Evolutionary conservation across 2,329 filamentous ascomycete genomes (phyloP).

Genomic region (Alternaria solani): DNA sequence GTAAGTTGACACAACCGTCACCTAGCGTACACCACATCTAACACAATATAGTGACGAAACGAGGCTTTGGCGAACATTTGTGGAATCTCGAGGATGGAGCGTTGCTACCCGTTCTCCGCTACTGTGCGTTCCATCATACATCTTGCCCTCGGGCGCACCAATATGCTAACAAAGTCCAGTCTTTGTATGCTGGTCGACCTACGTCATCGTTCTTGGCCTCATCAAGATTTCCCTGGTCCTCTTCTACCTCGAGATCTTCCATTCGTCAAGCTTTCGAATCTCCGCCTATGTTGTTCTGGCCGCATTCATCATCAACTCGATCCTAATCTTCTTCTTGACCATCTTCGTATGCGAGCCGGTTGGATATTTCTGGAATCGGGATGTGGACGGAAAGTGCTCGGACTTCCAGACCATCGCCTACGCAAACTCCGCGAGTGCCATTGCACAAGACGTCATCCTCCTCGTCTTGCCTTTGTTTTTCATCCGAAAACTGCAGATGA

Average conservation of each 20-base stretch:
- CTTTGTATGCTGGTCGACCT: slow-evolving; percentile 30
- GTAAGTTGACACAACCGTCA: slow-evolving; percentile 17
- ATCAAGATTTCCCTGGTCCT: slow-evolving; percentile 38
- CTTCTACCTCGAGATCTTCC: slow-evolving; percentile 43
- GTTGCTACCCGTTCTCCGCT: slow-evolving; percentile 18
- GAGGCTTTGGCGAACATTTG: slow-evolving; percentile 37
- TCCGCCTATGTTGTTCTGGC: slow-evolving; percentile 25
- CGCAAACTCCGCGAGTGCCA: slow-evolving; percentile 33
- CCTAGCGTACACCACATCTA: not conserved
- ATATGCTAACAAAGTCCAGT: slow-evolving; percentile 13
- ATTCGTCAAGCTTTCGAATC: slow-evolving; percentile 23
- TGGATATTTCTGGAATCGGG: slow-evolving; percentile 37
- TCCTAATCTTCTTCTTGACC: slow-evolving; percentile 27
- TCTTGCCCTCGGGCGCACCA: not conserved
- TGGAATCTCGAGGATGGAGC: slow-evolving; percentile 24
- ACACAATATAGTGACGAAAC: slow-evolving; percentile 25
- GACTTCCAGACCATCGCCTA: slow-evolving; percentile 30
- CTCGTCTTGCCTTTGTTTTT: slow-evolving; percentile 34
- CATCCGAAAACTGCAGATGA: slow-evolving; percentile 35
- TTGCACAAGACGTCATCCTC: slow-evolving; percentile 38
- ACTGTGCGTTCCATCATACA: slow-evolving; percentile 12
- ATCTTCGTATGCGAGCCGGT: slow-evolving; percentile 38
- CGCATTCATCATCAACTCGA: slow-evolving; percentile 26
- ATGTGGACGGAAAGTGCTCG: slow-evolving; percentile 34
- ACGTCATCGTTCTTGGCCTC: slow-evolving; percentile 31